A percentile compares a stretch with the other conserved stretches of the same genome.
Evolutionary conservation across 306 rosid species (phyloP).

Genomic region (Geum urbanum): DNA sequence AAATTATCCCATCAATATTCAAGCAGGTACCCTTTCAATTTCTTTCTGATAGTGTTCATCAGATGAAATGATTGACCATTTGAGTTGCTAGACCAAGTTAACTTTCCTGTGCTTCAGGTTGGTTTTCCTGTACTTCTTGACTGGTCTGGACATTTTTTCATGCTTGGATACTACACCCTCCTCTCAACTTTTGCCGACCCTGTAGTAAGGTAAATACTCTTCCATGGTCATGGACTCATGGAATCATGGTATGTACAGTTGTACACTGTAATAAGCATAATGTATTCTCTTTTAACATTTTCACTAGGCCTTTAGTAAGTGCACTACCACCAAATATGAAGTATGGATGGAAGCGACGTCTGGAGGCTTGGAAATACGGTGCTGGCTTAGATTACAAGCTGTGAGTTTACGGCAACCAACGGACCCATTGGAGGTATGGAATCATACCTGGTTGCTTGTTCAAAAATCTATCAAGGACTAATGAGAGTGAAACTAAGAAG

Average conservation of each 20-base stretch:
- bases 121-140: conserved; percentile 82
- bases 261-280: not conserved
- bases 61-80: not conserved
- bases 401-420: conserved; percentile 25
- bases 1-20: conserved; percentile 82
- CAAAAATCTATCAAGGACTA: not conserved
- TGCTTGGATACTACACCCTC: conserved; percentile 76
- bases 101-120: conserved; percentile 44
- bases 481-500: not conserved
- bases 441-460: not conserved
- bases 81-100: not conserved
- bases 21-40: conserved; percentile 51
- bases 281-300: conserved; percentile 16
- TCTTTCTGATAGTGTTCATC: no score
- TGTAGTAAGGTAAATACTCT: conserved; percentile 52
- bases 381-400: conserved; percentile 88
- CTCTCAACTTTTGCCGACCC: conserved; percentile 72
- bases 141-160: conserved; percentile 75
- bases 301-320: conserved; percentile 53
- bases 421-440: not conserved
- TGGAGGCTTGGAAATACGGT: conserved; percentile 95
- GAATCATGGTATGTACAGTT: no score
- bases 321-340: conserved; percentile 52
- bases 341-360: conserved; percentile 67
- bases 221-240: not conserved